These are phyloP conservation scores for Gymnopus androsaceus DNA, from an alignment of 1,284 basidiomycete genomes.

Conservation along the genomic window DNA sequence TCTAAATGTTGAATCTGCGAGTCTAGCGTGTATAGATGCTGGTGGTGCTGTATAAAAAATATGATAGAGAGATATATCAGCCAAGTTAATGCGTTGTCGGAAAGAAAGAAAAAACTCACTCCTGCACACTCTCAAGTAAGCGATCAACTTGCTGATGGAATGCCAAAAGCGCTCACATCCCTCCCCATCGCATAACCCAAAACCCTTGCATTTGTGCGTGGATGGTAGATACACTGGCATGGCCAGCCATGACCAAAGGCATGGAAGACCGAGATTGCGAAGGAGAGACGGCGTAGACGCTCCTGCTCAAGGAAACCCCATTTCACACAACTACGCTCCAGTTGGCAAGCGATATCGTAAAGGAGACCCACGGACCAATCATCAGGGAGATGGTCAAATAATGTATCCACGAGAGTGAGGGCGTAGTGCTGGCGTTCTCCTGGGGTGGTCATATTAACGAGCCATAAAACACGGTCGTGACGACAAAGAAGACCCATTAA, in stretches of 20 bases:
- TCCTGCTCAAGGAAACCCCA: slow-evolving; percentile 23
- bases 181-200: slow-evolving; percentile 36
- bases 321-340: slow-evolving; percentile 27
- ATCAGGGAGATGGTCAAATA: slow-evolving; percentile 21
- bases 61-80: neutral
- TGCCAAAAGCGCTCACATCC: slow-evolving; percentile 38
- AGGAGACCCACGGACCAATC: slow-evolving; percentile 20
- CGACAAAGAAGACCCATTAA: slow-evolving; percentile 6
- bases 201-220: slow-evolving; percentile 21
- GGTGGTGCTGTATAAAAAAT: slow-evolving; percentile 15
- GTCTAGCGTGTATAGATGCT: slow-evolving; percentile 26
- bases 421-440: slow-evolving; percentile 25
- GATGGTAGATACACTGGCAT: slow-evolving; percentile 17
- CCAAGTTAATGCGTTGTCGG: too few relatives aligned
- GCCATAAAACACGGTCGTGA: slow-evolving; percentile 19
- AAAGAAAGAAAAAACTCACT: slow-evolving; percentile 18
- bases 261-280: slow-evolving; percentile 30
- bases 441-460: slow-evolving; percentile 22
- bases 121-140: slow-evolving; percentile 29
- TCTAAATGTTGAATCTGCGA: slow-evolving; percentile 26
- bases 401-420: slow-evolving; percentile 19
- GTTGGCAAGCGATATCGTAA: slow-evolving; percentile 28
- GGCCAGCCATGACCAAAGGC: slow-evolving; percentile 32
- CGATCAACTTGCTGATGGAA: slow-evolving; percentile 28
- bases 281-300: slow-evolving; percentile 19